Evolutionary conservation across 75 land plant species (phyloP).

Genomic region (Isoetes taiwanensis): DNA sequence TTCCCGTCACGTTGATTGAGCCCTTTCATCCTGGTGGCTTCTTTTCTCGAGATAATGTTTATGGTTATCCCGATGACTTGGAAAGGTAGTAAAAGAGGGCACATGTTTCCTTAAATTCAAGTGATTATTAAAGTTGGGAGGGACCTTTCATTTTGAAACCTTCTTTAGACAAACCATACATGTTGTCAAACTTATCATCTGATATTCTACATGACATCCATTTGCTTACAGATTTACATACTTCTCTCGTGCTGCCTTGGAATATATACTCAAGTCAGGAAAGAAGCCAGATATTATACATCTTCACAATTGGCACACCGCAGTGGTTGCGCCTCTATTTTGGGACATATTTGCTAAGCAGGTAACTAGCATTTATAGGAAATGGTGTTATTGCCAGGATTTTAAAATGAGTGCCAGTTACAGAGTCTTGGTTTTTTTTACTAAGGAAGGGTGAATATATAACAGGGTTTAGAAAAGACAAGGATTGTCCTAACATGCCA

Average conservation of each 20-base stretch:
- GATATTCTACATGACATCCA: too few relatives aligned
- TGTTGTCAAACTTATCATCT: neutral
- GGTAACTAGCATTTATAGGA: constrained; percentile 16
- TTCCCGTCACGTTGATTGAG: constrained; percentile 52
- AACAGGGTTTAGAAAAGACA: constrained; percentile 44
- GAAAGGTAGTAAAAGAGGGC: constrained; percentile 39
- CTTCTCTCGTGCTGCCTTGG: constrained; percentile 58
- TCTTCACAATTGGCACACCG: constrained; percentile 68
- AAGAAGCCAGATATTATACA: constrained; percentile 66
- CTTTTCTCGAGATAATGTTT: constrained; percentile 32
- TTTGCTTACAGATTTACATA: constrained; percentile 42
- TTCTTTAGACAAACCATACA: neutral
- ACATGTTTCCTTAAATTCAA: neutral
- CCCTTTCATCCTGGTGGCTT: constrained; percentile 37
- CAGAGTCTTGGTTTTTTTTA: neutral
- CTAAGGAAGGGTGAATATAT: neutral
- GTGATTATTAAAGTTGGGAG: neutral
- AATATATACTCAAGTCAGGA: constrained; percentile 51
- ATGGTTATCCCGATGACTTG: constrained; percentile 59
- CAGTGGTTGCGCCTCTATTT: constrained; percentile 60
- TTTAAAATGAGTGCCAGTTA: too few relatives aligned
- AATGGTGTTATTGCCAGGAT: too few relatives aligned
- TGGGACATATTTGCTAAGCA: constrained; percentile 61
- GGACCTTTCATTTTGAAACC: neutral
- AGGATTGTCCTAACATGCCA: constrained; percentile 56